Base-by-base conservation (phyloP, 1,284 basidiomycete genomes). In the Earliella scabrosa region DNA sequence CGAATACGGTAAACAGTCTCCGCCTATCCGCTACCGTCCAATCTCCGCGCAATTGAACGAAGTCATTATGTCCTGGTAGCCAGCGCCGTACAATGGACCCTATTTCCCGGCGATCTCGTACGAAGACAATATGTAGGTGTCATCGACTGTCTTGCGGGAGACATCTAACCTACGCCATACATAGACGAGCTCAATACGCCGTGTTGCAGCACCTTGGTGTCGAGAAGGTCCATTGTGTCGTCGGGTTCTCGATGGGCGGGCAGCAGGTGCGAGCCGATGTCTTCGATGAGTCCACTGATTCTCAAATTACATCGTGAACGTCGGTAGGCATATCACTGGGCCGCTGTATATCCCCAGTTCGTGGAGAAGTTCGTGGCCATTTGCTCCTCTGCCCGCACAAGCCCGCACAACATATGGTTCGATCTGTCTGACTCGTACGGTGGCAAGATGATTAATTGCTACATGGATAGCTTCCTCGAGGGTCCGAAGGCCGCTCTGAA, bases 321-420 rank as follows among this genome's bases (percentile, higher is more conserved):
- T 35, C 16, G 16, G 20, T 23, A 73, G 71, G 65, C 71, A n/a
- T 72, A 72, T 49, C 65, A 73, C 44, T 76, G 74, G 74, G 63
- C 73, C 0, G 58, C 67, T 18, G 60, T 75, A 31, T 73, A 66
- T 48, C 74, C 75, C 9, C 69, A 76, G 40, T 68, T 74, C 21
- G 72, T 75, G n/a, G 71, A 74, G 34, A 66, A 64, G 55, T 68
- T 74, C 50, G 66, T 74, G n/a, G 65, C 63, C 6, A 71, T 76
- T 45, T 76, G 75, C 57, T 65, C 65, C 10, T 74, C 74, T 10
- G 71, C 71, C 26, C 64, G 74, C n/a, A 75, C 73, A 2, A 75
- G 73, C 52, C 71, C 71, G 6, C 75, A 76, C 45, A 74, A 75
- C 52, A 68, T 69, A 64, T 73, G 74, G 74, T 73, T 23, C 35